Base-by-base conservation (phyloP, 306 rosid genomes). In the Ormosia semicastrata region DNA sequence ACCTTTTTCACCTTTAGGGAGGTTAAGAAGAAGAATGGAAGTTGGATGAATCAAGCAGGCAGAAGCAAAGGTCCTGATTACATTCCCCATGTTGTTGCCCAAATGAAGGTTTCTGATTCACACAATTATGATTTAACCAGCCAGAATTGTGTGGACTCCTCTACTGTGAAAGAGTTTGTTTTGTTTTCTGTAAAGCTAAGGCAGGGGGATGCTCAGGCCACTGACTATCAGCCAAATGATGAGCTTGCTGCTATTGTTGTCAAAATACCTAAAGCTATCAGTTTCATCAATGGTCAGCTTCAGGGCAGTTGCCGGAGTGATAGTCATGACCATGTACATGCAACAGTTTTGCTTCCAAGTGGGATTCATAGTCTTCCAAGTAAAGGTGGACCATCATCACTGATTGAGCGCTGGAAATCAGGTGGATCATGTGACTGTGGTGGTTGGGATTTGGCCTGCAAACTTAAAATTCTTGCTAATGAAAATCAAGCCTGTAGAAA, bases 361-460 rank as follows among this genome's bases (percentile, higher is more conserved):
- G 99, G 94, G 37, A 81, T 79, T 80, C 99, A 95, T 81, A 92
- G 94, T 89, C 90, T 91, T 77, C 99, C 98, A 7, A 89, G 93
- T 81, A 90, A 91, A 56, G 98, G 98, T 54, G 99, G 99, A 79
- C 99, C 99, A 41, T 93, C 99, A 11, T 93, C 99, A 4, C 79
- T 95, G 74, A 89, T 95, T 75, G 94, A 93, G 86, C 97, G 99
- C 29, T 95, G 99, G 99, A 92, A 64, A 79, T 84, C 97, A 6
- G 97, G 99, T 52, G 99, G 99, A 77, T 81, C 90, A 33, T 95
- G 99, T 56, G 99, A 95, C 84, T 95, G 99, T 87, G 99, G 98
- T 36, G 99, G 99, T 85, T 95, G 99, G 99, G 99, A 95, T 88
- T 60, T 92, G 87, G 99, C 94, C 77, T 95, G 99, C 89, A 86